A percentile compares a stretch with the other conserved stretches of the same genome.
Evolutionary conservation across 2,329 filamentous ascomycete genomes (phyloP).

Genomic region (Beauveria scarabaeidicola): DNA sequence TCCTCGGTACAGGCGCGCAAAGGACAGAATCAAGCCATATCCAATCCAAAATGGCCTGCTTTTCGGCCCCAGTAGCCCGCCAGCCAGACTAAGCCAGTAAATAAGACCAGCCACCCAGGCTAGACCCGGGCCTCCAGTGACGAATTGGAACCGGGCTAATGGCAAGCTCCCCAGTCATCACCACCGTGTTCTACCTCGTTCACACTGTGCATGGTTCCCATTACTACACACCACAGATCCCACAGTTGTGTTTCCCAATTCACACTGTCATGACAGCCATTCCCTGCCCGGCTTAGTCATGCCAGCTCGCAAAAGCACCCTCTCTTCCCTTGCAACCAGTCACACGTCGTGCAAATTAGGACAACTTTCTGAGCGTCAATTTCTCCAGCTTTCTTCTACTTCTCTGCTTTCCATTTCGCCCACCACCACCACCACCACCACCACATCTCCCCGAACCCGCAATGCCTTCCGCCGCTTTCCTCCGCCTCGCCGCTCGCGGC

Average conservation of each 20-base stretch:
- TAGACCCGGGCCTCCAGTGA: background rate
- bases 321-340: conserved; percentile 19
- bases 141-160: conserved; percentile 19
- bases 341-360: conserved; percentile 12
- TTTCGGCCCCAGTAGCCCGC: background rate
- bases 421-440: conserved; percentile 13
- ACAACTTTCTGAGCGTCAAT: background rate
- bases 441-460: conserved; percentile 20
- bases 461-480: conserved; percentile 60
- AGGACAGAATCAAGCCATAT: background rate
- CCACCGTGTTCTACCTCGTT: conserved; percentile 7
- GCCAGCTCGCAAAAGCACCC: conserved; percentile 22
- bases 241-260: conserved; percentile 15
- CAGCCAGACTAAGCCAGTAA: background rate
- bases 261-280: conserved; percentile 20
- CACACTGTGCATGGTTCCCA: conserved; percentile 14
- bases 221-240: background rate
- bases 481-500: conserved; percentile 65
- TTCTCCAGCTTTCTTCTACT: conserved; percentile 3
- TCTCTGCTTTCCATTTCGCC: background rate
- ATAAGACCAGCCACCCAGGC: background rate
- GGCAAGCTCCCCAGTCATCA: conserved; percentile 14
- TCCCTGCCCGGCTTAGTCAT: conserved; percentile 25
- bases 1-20: conserved; percentile 2
- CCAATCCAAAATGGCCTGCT: conserved; percentile 4